Evolutionary conservation across 768 basidiomycete genomes (phyloP), one percentile per base, ranked within the genome.

Genomic region (Russula sp.): DNA sequence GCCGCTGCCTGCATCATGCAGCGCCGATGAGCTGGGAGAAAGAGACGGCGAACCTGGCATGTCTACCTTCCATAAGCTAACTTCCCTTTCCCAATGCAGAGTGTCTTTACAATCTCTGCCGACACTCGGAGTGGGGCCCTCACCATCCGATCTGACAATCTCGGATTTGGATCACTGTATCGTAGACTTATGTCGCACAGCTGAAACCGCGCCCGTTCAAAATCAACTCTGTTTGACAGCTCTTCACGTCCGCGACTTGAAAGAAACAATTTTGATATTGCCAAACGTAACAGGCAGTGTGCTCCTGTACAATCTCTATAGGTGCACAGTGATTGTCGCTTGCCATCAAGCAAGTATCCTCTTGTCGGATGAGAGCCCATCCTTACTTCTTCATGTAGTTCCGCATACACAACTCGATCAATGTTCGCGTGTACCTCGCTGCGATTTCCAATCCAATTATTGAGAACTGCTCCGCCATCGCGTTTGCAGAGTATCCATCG

Each of bases 361-460:
- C 11, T 39, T 20, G 32, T 25, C n/a, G n/a, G 43, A n/a, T 41
- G 9, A 10, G 25, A 42, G 8, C 32, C 6, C 25, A 11, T 36
- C 34, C 46, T 58, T 34, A 55, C 34, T 25, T 16, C 49, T 56
- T 22, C 47, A 20, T 53, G 16, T 69, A 96, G 93, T 93, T 93
- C 70, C 85, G 93, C 47, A 93, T 96, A 83, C 93, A 95, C 70
- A 78, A 80, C 20, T 92, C 93, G 1, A 76, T 70, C 0, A 62
- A 75, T 9, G 81, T 86, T 0, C 82, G 84, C 53, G 80, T 93
- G 2, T 85, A 87, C 67, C 78, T 95, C 2, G 75, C 81, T 6
- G 82, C 85, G 11, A 69, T 74, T 5, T 91, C 90, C 4, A 83
- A 85, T 48, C 92, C 93, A 1, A 78, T 92, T 71, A 91, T 95